A percentile compares a stretch with the other conserved stretches of the same genome.
Conservation (phyloP, 2,329 filamentous ascomycete genomes). For the Cercospora sp. region DNA sequence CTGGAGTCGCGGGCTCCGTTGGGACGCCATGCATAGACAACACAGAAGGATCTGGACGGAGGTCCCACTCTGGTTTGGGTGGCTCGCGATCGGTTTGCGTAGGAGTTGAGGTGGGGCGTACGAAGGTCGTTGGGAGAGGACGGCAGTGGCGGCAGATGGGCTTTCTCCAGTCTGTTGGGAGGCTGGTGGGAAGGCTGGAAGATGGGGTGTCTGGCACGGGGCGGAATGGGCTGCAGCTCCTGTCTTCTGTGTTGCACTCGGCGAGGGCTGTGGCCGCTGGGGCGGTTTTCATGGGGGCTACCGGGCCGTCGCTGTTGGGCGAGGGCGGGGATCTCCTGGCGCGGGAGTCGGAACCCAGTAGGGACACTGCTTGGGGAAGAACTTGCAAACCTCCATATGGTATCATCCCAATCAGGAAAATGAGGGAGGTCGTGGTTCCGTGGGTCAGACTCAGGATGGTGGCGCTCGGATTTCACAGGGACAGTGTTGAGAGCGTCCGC, state of each 20-base stretch:
- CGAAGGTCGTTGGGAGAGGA: not conserved
- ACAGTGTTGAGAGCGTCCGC: not conserved
- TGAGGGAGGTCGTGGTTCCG: not conserved
- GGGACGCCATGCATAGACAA: not conserved
- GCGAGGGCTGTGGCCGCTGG: not conserved
- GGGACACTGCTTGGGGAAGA: not conserved
- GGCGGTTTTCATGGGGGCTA: not conserved
- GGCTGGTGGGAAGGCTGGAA: not conserved
- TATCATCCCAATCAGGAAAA: not conserved
- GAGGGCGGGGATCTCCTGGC: not conserved
- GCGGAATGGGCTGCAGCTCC: not conserved
- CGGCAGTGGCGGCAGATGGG: not conserved
- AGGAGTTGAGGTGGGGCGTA: not conserved
- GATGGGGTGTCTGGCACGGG: not conserved
- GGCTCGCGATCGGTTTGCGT: not conserved
- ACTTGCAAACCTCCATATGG: not conserved
- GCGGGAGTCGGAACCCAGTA: not conserved
- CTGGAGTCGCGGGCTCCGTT: not conserved
- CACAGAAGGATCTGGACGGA: not conserved
- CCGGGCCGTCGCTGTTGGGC: not conserved
- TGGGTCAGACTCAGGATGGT: not conserved
- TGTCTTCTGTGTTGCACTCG: not conserved
- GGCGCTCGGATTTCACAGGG: not conserved
- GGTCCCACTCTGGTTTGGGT: not conserved
- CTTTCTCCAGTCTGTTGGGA: not conserved